Evolutionary conservation across 2,329 filamentous ascomycete species (phyloP), one percentile per base, ranked within the genome.

Genomic region (Anthostomella pinea): DNA sequence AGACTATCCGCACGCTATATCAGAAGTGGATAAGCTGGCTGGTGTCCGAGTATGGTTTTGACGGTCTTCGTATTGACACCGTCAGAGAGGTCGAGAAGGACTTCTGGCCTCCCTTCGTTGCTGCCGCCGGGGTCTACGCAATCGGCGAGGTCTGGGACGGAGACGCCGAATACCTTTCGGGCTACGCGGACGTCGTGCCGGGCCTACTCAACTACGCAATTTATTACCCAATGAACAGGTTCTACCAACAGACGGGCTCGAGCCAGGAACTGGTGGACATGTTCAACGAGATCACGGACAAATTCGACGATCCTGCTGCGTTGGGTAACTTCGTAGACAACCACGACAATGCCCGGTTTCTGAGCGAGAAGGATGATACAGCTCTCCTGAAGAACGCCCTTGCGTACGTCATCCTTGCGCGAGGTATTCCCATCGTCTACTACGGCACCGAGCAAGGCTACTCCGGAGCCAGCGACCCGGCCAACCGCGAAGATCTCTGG

Each of bases 391-490:
- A 77, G 56, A 84, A 84, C 48, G 68, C 75, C 5, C 65, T 83
- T 25, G 68, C 77, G 0, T 83, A 77, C 50, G 75, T 73, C n/a
- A 69, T 84, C 19, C 69, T 84, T 13, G 65, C 65, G 3, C 68
- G 81, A 36, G 80, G 80, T 14, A 75, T 83, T 24, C 79, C 79
- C 1, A 77, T 82, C 37, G 67, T 83, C 21, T 85, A 83, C 58
- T 72, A 81, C 47, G 81, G 80, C 18, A 76, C 80, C 43, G 81
- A 84, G 58, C 80, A 84, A 51, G 75, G 73, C 41, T 79, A 71
- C 53, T 55, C 64, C 2, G 67, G 65, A n/a, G 65, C 57, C 23
- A 60, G 60, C 29, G 75, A 75, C 7, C 60, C 68, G 0, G 68
- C 66, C 33, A 72, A 73, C 49, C 73, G 77, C n/a, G 76, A 81